phyloP scores from a whole-genome alignment of 768 basidiomycete genomes.

The Goffeauzyma gilvescens region DNA sequence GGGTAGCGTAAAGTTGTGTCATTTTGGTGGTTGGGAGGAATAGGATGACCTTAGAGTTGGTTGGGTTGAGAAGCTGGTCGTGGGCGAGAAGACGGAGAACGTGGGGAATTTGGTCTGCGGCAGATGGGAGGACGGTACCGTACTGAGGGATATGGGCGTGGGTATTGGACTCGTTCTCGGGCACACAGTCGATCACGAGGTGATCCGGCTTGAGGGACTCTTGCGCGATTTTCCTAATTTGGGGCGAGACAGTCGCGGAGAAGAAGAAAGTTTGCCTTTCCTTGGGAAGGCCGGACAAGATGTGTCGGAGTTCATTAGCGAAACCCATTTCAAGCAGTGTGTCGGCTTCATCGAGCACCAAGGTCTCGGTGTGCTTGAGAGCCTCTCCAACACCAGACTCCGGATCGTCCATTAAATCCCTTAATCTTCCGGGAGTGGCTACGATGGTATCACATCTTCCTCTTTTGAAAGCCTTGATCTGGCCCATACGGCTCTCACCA shows the following conservation, averaged over 20 bases:
- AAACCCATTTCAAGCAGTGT: slow-evolving; percentile 83
- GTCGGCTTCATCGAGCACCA: slow-evolving; percentile 84
- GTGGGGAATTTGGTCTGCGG: slow-evolving; percentile 57
- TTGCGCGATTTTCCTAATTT: slow-evolving; percentile 52
- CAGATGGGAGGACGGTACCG: slow-evolving; percentile 50
- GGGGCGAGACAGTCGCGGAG: slow-evolving; percentile 61
- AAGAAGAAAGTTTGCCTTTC: slow-evolving; percentile 80
- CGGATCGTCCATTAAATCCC: slow-evolving; percentile 50
- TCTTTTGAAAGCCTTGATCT: slow-evolving; percentile 49
- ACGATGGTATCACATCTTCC: slow-evolving; percentile 64
- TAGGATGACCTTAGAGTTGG: slow-evolving; percentile 54
- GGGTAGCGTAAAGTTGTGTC: slow-evolving; percentile 52
- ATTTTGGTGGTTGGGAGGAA: slow-evolving; percentile 73
- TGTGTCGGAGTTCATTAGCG: slow-evolving; percentile 61
- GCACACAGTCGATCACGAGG: slow-evolving; percentile 53
- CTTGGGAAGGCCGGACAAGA: slow-evolving; percentile 45
- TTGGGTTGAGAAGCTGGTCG: slow-evolving; percentile 58
- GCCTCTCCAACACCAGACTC: slow-evolving; percentile 35
- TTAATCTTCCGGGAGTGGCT: slow-evolving; percentile 70
- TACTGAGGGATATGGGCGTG: slow-evolving; percentile 59
- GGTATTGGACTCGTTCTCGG: slow-evolving; percentile 44
- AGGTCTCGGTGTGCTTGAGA: slow-evolving; percentile 40
- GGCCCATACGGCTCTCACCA: slow-evolving; percentile 46
- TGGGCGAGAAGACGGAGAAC: slow-evolving; percentile 61
- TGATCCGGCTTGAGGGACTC: slow-evolving; percentile 44